A percentile compares a stretch with the other conserved stretches of the same genome.
Evolutionary conservation across 2,329 filamentous ascomycete genomes (phyloP).

Genomic region (Emydomyces testavorans): DNA sequence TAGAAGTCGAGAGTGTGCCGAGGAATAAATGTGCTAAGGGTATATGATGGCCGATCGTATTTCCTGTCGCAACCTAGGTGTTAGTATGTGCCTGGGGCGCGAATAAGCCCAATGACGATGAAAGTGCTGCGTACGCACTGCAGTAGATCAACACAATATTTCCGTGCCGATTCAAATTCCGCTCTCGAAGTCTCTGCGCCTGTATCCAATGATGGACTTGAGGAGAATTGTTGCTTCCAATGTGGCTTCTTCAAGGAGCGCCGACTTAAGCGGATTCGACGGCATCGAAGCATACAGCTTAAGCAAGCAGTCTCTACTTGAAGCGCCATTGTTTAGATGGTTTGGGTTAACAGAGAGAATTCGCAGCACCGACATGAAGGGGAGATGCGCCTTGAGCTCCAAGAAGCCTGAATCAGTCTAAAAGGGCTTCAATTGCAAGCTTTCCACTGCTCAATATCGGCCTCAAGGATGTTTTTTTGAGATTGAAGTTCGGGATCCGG

Average conservation of each 20-base stretch:
- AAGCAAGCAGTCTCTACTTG: conserved; percentile 6
- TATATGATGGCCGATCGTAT: conserved; percentile 79
- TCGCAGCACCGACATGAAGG: background rate
- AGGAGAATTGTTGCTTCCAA: conserved; percentile 19
- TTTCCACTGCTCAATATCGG: no score
- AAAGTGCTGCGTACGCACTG: conserved; percentile 30
- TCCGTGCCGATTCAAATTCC: conserved; percentile 45
- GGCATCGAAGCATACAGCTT: conserved; percentile 3
- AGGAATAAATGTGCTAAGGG: conserved; percentile 76
- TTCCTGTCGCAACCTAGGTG: conserved; percentile 44
- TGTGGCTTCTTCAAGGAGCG: background rate
- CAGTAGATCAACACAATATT: conserved; percentile 50
- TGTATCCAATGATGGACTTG: conserved; percentile 18
- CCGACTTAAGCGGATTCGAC: background rate
- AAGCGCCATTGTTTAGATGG: background rate
- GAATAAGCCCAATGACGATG: background rate
- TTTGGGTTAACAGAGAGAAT: background rate
- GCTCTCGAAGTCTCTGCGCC: conserved; percentile 26
- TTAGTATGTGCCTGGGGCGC: background rate
- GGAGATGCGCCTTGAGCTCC: background rate
- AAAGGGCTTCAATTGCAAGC: background rate
- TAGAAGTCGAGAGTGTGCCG: conserved; percentile 66
- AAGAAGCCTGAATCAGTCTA: background rate
- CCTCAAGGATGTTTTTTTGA: no score
- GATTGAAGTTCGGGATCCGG: no score